These are phyloP conservation scores for Aspergillus avenaceus DNA, from an alignment of 495 filamentous ascomycete species.

Conservation along the genomic window DNA sequence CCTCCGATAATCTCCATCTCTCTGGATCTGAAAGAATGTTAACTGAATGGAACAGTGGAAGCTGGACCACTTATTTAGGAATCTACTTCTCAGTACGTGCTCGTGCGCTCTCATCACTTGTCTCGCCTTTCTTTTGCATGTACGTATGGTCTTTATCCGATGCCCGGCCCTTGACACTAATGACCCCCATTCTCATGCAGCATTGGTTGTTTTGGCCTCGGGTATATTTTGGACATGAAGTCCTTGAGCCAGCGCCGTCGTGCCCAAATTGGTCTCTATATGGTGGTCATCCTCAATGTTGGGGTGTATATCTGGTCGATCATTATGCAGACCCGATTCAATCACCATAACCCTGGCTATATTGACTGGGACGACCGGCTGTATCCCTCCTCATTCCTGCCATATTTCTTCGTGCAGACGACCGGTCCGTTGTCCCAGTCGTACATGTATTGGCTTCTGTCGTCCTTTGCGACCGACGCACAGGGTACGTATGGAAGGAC, in stretches of 20 bases:
- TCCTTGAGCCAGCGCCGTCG: constrained; percentile 24
- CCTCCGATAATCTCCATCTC: not conserved
- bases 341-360: constrained; percentile 19
- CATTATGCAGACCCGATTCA: constrained; percentile 24
- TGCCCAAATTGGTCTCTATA: constrained; percentile 26
- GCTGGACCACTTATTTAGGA: constrained; percentile 26
- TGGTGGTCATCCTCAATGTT: constrained; percentile 23
- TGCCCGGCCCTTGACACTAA: not conserved
- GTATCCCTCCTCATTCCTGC: constrained; percentile 23
- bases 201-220: constrained; percentile 29
- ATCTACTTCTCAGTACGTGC: constrained; percentile 28
- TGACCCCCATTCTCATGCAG: constrained; percentile 2
- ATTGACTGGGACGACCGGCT: constrained; percentile 25
- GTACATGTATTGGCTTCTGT: constrained; percentile 31
- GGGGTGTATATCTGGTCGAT: constrained; percentile 31
- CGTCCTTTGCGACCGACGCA: constrained; percentile 26
- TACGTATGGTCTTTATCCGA: too few species aligned
- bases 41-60: constrained; percentile 15
- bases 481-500: constrained; percentile 17
- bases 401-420: constrained; percentile 31
- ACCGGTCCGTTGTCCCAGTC: constrained; percentile 27
- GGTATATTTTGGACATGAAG: constrained; percentile 30
- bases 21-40: not conserved
- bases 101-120: constrained; percentile 25
- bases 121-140: constrained; percentile 32